Percentiles rank a stretch among this genome's conserved stretches.
Conservation (phyloP, 257 asterid species). For the Rauvolfia tetraphylla region DNA sequence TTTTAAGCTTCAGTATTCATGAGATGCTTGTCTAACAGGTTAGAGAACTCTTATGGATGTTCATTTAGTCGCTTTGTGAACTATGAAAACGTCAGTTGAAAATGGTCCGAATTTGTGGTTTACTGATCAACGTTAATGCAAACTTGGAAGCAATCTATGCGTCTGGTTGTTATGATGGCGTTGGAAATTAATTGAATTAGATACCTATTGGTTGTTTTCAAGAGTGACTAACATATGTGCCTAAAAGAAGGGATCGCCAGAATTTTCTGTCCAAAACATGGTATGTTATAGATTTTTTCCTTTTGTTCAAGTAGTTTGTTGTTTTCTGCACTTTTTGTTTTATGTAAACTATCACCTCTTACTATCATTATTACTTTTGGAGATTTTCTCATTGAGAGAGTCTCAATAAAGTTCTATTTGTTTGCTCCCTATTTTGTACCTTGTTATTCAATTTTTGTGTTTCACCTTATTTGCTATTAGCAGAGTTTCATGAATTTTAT, state of each 20-base stretch:
- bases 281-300: background rate
- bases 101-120: background rate
- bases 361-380: background rate
- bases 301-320: background rate
- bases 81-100: background rate
- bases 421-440: background rate
- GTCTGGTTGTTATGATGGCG: background rate
- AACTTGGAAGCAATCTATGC: background rate
- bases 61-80: background rate
- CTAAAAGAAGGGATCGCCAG: background rate
- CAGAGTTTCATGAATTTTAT: background rate
- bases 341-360: background rate
- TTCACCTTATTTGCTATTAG: background rate
- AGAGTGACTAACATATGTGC: background rate
- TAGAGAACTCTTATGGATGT: background rate
- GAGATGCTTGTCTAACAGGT: background rate
- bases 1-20: background rate
- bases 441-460: background rate
- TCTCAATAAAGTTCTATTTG: background rate
- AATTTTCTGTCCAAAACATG: background rate
- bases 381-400: background rate
- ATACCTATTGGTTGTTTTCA: background rate
- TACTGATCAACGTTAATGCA: background rate
- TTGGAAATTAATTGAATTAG: background rate
- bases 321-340: background rate